Conservation (phyloP, 805 yeast species). For the Wickerhamiella brachini region DNA sequence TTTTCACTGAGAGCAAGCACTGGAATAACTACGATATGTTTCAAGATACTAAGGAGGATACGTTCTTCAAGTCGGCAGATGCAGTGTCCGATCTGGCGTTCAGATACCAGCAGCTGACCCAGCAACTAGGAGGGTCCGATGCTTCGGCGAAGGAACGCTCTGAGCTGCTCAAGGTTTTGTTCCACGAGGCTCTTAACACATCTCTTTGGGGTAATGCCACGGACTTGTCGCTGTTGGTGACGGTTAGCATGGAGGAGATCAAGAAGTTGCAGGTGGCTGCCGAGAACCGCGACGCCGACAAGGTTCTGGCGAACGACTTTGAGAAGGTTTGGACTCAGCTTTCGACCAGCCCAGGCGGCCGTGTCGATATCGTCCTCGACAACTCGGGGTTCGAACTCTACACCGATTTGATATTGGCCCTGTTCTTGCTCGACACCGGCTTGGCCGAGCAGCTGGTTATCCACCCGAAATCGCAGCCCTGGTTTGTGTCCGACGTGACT, state of each 20-base stretch:
- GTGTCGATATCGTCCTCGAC: slow-evolving; percentile 77
- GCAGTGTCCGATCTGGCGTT: slow-evolving; percentile 77
- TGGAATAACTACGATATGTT: slow-evolving; percentile 64
- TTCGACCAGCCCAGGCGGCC: slow-evolving; percentile 21
- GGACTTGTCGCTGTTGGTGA: slow-evolving; percentile 78
- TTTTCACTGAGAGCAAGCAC: slow-evolving; percentile 21
- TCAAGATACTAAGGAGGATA: slow-evolving; percentile 48
- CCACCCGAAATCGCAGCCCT: slow-evolving; percentile 84
- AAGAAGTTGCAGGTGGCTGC: slow-evolving; percentile 76
- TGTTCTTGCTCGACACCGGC: slow-evolving; percentile 59
- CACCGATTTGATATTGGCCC: slow-evolving; percentile 58
- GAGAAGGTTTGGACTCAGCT: slow-evolving; percentile 43
- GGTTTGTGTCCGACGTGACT: slow-evolving; percentile 97
- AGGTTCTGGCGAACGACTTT: slow-evolving; percentile 68
- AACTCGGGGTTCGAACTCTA: slow-evolving; percentile 92
- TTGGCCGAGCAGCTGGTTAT: slow-evolving; percentile 50
- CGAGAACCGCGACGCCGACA: slow-evolving; percentile 68
- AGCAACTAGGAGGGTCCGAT: slow-evolving; percentile 13
- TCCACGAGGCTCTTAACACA: slow-evolving; percentile 73
- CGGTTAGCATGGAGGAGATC: slow-evolving; percentile 60
- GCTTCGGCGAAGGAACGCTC: slow-evolving; percentile 2
- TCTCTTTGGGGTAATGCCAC: slow-evolving; percentile 98
- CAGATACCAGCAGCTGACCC: slow-evolving; percentile 35
- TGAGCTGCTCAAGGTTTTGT: slow-evolving; percentile 41
- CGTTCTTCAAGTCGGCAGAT: slow-evolving; percentile 57